Percentiles rank a stretch among this genome's conserved stretches.
phyloP scores from a whole-genome alignment of 345 rosid species.

The Euphorbia lathyris region DNA sequence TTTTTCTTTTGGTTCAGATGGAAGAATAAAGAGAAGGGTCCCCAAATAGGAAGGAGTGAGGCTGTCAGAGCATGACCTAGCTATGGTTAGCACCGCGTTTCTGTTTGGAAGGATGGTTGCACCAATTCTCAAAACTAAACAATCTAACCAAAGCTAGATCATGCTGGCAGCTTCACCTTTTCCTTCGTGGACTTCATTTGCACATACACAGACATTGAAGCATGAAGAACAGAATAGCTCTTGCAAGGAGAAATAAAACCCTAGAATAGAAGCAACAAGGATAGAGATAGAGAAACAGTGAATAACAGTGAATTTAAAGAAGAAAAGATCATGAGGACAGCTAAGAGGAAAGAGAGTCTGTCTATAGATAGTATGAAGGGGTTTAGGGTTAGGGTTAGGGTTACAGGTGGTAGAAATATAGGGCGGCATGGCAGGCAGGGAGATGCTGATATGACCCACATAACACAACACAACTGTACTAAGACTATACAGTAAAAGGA shows the following conservation, averaged over 20 bases:
- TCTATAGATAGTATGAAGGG: neutral
- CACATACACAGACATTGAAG: too few species aligned
- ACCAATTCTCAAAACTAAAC: neutral
- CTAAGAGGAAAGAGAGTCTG: constrained; percentile 32
- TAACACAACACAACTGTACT: too few species aligned
- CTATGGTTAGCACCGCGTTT: constrained; percentile 44
- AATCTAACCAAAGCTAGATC: constrained; percentile 64
- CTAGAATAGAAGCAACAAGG: neutral
- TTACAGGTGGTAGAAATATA: constrained; percentile 34
- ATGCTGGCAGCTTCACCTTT: constrained; percentile 97
- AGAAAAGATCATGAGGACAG: constrained; percentile 38
- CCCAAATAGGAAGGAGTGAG: constrained; percentile 71
- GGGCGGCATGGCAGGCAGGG: constrained; percentile 36
- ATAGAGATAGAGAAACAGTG: constrained; percentile 23
- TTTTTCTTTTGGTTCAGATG: neutral
- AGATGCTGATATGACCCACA: neutral
- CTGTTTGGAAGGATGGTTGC: neutral
- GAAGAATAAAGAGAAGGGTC: constrained; percentile 29
- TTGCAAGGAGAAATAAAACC: too few species aligned
- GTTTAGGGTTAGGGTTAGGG: constrained; percentile 18
- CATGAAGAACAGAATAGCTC: too few species aligned
- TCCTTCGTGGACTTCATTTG: constrained; percentile 45
- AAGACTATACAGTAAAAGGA: neutral
- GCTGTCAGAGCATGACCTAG: constrained; percentile 93
- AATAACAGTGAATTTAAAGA: constrained; percentile 39